Conservation (phyloP, 2,329 filamentous ascomycete species). For the Phyllosticta capitalensis region DNA sequence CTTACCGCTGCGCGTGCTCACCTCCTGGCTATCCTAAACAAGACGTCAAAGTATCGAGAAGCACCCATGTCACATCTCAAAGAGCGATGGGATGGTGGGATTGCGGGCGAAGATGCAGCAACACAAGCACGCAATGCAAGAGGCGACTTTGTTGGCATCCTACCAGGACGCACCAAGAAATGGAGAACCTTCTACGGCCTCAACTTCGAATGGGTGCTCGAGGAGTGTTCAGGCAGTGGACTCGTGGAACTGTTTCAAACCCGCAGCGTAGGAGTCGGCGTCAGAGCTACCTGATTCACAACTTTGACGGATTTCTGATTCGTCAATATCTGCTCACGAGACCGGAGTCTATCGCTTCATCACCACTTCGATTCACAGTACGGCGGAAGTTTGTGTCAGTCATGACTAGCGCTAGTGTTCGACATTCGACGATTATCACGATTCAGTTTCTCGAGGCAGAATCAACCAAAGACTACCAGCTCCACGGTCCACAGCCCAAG, state of each 20-base stretch:
- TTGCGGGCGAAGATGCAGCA: conserved; percentile 37
- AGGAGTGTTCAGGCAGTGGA: conserved; percentile 61
- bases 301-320: not conserved
- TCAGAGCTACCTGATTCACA: conserved; percentile 27
- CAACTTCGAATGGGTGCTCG: conserved; percentile 61
- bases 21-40: conserved; percentile 48
- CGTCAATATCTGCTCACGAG: not conserved
- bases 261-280: conserved; percentile 59
- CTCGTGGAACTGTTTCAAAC: conserved; percentile 67
- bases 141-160: conserved; percentile 47
- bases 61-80: conserved; percentile 51
- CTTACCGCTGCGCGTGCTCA: conserved; percentile 52
- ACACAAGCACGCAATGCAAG: conserved; percentile 42
- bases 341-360: not conserved
- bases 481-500: not conserved
- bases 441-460: not conserved
- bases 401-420: not conserved
- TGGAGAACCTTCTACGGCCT: conserved; percentile 65
- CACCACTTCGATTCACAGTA: not conserved
- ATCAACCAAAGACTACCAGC: not conserved
- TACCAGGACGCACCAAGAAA: conserved; percentile 54
- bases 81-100: conserved; percentile 63
- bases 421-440: not conserved
- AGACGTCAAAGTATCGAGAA: conserved; percentile 51
- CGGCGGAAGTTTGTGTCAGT: not conserved